Evolutionary conservation across 805 yeast species (phyloP).

Genomic region (Saccharomycodes ludwigii): DNA sequence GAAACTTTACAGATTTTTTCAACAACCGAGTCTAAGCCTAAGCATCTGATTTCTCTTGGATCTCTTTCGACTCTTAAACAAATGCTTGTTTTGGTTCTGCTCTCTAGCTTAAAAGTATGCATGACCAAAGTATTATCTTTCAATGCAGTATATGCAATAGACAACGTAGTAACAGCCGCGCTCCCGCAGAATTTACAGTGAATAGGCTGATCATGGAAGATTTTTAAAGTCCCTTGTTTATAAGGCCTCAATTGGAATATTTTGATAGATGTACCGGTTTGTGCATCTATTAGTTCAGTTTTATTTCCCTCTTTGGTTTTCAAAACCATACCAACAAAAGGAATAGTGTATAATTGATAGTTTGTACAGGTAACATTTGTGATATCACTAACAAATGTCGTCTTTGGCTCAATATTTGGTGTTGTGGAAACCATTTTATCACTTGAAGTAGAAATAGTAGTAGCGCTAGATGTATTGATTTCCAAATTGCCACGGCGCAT

Average conservation of each 20-base stretch:
- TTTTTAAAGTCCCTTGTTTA: constrained; percentile 47
- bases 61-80: constrained; percentile 89
- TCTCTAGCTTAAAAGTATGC: constrained; percentile 64
- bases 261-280: constrained; percentile 60
- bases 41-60: constrained; percentile 80
- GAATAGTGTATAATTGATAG: constrained; percentile 33
- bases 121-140: constrained; percentile 43
- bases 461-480: constrained; percentile 6
- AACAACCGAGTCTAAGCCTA: constrained; percentile 65
- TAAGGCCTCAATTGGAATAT: constrained; percentile 50
- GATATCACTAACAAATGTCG: too few species aligned
- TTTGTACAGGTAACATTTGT: too few species aligned
- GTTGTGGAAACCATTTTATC: background rate
- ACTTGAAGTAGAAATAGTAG: background rate
- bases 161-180: constrained; percentile 61
- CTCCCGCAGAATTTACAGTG: constrained; percentile 90
- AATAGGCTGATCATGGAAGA: constrained; percentile 73
- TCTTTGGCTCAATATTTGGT: too few species aligned
- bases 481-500: constrained; percentile 1
- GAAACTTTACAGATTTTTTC: too few species aligned
- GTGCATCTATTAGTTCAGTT: constrained; percentile 66
- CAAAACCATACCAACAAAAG: constrained; percentile 66
- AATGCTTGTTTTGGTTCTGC: constrained; percentile 64
- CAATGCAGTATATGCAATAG: constrained; percentile 56
- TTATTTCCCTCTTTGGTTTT: constrained; percentile 35